Base-by-base conservation (phyloP, 1,139 yeast species). In the Taphrina flavorubra region DNA sequence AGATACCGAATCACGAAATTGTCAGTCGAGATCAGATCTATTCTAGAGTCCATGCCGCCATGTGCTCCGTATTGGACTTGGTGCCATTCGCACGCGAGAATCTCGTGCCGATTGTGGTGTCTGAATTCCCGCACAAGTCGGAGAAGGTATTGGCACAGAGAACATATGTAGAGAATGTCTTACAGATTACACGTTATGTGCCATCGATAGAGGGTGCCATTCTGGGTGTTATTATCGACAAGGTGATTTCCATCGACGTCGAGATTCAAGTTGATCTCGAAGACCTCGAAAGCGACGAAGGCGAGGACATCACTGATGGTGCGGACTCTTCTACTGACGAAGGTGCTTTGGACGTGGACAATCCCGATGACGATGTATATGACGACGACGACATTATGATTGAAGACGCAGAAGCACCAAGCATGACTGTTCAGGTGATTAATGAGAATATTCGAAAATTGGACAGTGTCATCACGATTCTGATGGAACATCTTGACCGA, bases 121-220 rank as follows among this genome's bases (percentile, higher is more conserved):
- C 60, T 11, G 72, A 70, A 47, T 70, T 62, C 37, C 72, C 72
- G 36, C 70, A 70, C 64, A 68, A 70, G 51, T 66, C 68, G 34
- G 68, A 70, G 37, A 51, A 57, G 25, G 46, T 58, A n/a, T 31
- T 44, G 7, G 69, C 67, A 18, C 72, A 70, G 25, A 53, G 65
- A 37, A 59, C 67, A 46, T 70, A 71, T 47, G 61, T 70, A 18
- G 60, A 58, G 18, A 70, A 70, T 46, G 31, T 70, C 36, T 55
- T 70, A n/a, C 42, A 71, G 14, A 25, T 70, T 13, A 59, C 67
- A 14, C 58, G 68, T 14, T 65, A 65, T 36, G 71, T 64, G 16
- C 72, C 72, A 6, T 39, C 39, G 13, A 51, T 70, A 44, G 65
- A 64, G 51, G 72, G 71, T 36, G 65, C 60, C 31, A 60, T 67